These are phyloP conservation scores for Phytopythium boreale DNA, from an alignment of 352 stramenopile species.

Conservation along the genomic window DNA sequence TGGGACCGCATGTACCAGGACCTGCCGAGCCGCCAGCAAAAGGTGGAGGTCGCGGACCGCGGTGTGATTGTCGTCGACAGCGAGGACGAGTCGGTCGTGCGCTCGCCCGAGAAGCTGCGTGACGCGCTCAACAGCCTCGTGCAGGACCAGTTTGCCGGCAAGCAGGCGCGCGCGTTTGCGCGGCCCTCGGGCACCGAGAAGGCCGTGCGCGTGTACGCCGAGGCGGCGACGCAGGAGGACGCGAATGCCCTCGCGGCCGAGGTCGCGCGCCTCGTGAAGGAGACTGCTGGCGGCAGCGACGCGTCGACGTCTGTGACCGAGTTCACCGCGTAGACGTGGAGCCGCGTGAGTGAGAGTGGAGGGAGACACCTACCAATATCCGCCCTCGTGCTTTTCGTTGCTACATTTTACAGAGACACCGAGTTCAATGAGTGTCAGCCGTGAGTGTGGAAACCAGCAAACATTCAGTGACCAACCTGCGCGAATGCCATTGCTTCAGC, in stretches of 20 bases:
- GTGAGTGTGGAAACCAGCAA: background rate
- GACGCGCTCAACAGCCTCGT: constrained; percentile 46
- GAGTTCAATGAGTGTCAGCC: background rate
- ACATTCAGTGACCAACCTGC: no score
- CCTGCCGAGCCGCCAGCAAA: constrained; percentile 90
- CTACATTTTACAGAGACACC: background rate
- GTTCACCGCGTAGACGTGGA: constrained; percentile 57
- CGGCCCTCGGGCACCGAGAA: constrained; percentile 98
- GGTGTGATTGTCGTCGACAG: constrained; percentile 55
- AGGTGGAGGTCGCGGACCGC: constrained; percentile 79
- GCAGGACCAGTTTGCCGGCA: constrained; percentile 52
- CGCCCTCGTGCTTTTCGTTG: background rate
- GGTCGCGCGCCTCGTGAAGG: constrained; percentile 77
- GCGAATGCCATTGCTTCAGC: no score
- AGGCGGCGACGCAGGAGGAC: constrained; percentile 88
- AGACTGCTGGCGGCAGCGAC: constrained; percentile 73
- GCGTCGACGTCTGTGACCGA: constrained; percentile 34
- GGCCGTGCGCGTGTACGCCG: constrained; percentile 98
- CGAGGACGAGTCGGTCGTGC: constrained; percentile 65
- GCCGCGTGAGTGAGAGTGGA: background rate
- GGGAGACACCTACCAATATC: background rate
- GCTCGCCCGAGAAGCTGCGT: constrained; percentile 60
- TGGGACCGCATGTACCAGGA: constrained; percentile 96
- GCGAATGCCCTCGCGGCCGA: constrained; percentile 89
- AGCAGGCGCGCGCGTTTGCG: constrained; percentile 89